phyloP scores from a whole-genome alignment of 345 rosid genomes.

The Ricinus communis region DNA sequence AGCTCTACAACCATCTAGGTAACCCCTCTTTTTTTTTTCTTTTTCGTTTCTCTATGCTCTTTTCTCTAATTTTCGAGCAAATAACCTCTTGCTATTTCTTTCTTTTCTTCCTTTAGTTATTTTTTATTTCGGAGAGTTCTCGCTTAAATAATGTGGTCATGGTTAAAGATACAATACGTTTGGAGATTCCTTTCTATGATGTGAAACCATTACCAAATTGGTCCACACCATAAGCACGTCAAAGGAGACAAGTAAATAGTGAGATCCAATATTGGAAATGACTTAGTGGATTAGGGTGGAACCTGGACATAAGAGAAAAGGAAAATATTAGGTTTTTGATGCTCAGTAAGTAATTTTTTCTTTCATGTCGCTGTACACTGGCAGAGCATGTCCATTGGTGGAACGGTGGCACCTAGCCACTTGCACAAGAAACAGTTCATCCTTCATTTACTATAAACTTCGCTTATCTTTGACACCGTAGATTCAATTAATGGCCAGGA shows the following conservation, averaged over 20 bases:
- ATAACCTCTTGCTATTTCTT: neutral
- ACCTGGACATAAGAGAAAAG: slow-evolving; percentile 13
- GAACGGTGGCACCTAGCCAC: slow-evolving; percentile 10
- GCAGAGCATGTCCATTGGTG: slow-evolving; percentile 13
- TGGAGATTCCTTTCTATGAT: slow-evolving; percentile 3
- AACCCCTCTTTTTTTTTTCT: slow-evolving; percentile 1
- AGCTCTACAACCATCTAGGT: neutral
- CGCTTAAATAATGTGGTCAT: neutral
- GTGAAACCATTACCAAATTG: slow-evolving; percentile 9
- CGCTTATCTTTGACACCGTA: neutral
- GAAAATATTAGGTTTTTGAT: slow-evolving; percentile 6
- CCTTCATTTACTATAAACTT: slow-evolving; percentile 16
- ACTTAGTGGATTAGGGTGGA: slow-evolving; percentile 19
- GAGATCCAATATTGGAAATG: slow-evolving; percentile 31
- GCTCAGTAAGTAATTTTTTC: slow-evolving; percentile 14
- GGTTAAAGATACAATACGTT: slow-evolving; percentile 8
- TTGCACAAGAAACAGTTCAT: slow-evolving; percentile 4
- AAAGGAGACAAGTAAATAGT: slow-evolving; percentile 32
- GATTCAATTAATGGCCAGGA: neutral
- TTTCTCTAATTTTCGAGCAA: neutral
- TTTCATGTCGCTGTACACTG: slow-evolving; percentile 9
- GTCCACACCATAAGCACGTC: slow-evolving; percentile 38
- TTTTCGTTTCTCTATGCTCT: neutral
- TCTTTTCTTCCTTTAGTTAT: neutral
- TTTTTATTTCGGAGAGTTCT: neutral